phyloP scores from a whole-genome alignment of 176 grass and related monocot species.

The Phoenix dactylifera region DNA sequence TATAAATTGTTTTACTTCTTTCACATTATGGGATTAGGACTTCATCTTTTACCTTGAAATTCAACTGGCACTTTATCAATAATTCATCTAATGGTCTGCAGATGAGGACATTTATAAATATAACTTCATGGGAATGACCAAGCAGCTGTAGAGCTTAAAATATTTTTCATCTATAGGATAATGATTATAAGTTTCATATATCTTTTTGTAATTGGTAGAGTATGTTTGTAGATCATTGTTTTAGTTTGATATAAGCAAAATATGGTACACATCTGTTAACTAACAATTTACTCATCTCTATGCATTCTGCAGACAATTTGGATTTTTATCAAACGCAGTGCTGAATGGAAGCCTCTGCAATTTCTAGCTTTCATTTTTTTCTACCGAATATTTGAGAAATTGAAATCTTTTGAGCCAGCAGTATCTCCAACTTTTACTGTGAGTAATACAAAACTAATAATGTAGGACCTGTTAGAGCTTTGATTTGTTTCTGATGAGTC shows the following conservation, averaged over 20 bases:
- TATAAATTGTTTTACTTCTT: too few species aligned
- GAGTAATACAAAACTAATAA: conserved; percentile 13
- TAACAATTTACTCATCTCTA: conserved; percentile 12
- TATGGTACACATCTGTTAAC: background rate
- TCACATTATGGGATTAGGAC: too few species aligned
- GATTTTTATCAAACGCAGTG: conserved; percentile 48
- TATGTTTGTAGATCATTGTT: background rate
- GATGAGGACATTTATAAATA: too few species aligned
- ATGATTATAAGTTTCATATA: too few species aligned
- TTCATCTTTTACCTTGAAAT: too few species aligned
- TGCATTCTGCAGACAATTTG: conserved; percentile 63
- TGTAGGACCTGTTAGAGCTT: too few species aligned
- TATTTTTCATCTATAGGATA: too few species aligned
- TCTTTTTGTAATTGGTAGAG: too few species aligned
- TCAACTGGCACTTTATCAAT: too few species aligned
- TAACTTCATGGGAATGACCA: too few species aligned
- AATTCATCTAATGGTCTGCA: too few species aligned
- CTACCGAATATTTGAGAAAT: conserved; percentile 93
- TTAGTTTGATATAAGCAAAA: background rate
- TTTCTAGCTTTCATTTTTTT: conserved; percentile 90
- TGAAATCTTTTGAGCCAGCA: conserved; percentile 70
- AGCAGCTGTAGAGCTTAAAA: too few species aligned
- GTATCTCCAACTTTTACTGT: conserved; percentile 77
- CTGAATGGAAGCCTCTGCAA: conserved; percentile 92
- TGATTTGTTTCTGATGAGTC: conserved; percentile 6